Conservation (phyloP, 176 grass and related monocot genomes). For the Ensete glaucum region DNA sequence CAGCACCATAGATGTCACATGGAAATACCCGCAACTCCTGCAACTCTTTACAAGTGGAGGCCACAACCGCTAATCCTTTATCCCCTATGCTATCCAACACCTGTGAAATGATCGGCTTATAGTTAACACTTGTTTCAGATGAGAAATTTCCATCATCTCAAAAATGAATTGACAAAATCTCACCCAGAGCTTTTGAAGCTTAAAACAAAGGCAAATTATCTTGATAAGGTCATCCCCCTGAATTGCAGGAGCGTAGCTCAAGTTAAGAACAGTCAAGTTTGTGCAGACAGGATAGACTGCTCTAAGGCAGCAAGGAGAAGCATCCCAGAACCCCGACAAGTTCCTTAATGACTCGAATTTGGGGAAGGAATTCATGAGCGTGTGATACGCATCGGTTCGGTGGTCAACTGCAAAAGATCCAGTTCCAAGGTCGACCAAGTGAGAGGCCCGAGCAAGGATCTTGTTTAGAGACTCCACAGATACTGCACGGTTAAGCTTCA, state of each 20-base stretch:
- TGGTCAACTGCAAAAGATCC: constrained; percentile 46
- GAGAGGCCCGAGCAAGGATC: constrained; percentile 46
- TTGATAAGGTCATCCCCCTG: constrained; percentile 46
- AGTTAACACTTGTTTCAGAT: neutral
- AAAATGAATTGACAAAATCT: constrained; percentile 21
- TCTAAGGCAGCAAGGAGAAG: constrained; percentile 32
- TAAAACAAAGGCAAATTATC: constrained; percentile 53
- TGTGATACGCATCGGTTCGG: constrained; percentile 32
- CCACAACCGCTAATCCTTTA: constrained; percentile 68
- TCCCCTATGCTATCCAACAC: constrained; percentile 71
- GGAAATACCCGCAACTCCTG: constrained; percentile 89
- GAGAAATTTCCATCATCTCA: neutral
- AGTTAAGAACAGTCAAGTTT: constrained; percentile 63
- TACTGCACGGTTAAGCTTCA: constrained; percentile 57
- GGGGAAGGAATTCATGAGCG: constrained; percentile 33
- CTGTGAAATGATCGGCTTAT: constrained; percentile 24
- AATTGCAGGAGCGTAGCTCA: constrained; percentile 66
- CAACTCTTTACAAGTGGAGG: constrained; percentile 62
- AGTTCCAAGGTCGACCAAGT: constrained; percentile 60
- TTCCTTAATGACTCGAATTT: constrained; percentile 65
- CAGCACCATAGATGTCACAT: constrained; percentile 37
- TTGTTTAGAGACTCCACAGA: constrained; percentile 53
- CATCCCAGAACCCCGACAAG: constrained; percentile 81
- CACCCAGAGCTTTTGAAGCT: constrained; percentile 85
- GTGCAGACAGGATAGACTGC: constrained; percentile 44